Base-by-base conservation (phyloP, 2,329 filamentous ascomycete genomes). In the Cladosporium cucumerinum region DNA sequence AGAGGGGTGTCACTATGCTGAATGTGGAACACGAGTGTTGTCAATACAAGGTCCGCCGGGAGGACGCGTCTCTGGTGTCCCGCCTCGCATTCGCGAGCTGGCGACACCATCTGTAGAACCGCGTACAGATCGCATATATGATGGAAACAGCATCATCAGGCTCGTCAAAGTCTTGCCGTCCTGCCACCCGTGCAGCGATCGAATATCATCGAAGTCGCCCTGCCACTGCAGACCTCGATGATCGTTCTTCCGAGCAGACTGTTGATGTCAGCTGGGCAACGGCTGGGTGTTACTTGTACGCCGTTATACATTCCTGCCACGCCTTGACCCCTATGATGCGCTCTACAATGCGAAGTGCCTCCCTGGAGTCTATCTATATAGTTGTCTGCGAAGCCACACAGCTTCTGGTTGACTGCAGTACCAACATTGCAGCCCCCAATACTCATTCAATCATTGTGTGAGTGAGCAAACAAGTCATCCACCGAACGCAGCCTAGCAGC, bases 11-110 rank as follows among this genome's bases (percentile, higher is more conserved):
- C 30, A 18, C 51, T n/a, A 52, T 28, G 23, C 51, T 12, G 30
- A 21, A 54, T 57, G 11, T 32, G 30, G 54, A 23, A 57, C 14
- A 36, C 30, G 54, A 57, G 30, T 32, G 21, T 32, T 39, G 60
- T 62, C 60, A 30, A 62, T 51, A 62, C 21, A 62, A 54, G 49
- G 60, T 62, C 49, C 60, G 60, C 51, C 51, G 60, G 60, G 32
- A 62, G 60, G 60, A 54, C 12, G 60, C 60, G 39, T 46, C 39
- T n/a, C n/a, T 46, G 26, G 46, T 26, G 23, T 46, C 48, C 60
- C 60, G 60, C 49, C 34, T 62, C 48, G 46, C 59, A 43, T 54
- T 54, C 59, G 32, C 60, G 48, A 21, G 21, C 43, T 43, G 49
- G 14, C 49, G 34, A 39, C 34, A 39, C 46, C 49, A 36, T 32